Conservation (phyloP, 306 rosid species). For the Leucaena leucocephala region DNA sequence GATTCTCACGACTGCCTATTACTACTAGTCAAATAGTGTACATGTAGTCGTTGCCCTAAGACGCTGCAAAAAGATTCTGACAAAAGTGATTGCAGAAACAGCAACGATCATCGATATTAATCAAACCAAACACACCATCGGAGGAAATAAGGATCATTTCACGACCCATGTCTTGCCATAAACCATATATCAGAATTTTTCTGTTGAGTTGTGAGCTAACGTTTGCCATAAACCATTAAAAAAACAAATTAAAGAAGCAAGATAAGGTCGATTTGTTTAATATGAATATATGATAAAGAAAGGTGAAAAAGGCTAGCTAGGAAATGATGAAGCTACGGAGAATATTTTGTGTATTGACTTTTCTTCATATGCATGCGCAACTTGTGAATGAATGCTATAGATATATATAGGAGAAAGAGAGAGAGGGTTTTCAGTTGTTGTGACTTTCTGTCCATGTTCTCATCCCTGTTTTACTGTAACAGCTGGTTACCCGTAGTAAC, state of each 20-base stretch:
- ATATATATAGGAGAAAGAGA: neutral
- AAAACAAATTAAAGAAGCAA: neutral
- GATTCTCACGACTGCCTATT: conserved; percentile 30
- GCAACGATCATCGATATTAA: conserved; percentile 22
- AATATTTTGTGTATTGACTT: conserved; percentile 5
- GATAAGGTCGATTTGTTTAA: neutral
- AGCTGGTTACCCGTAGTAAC: conserved; percentile 34
- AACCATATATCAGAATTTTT: neutral
- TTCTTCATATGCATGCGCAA: conserved; percentile 31
- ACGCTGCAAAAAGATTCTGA: conserved; percentile 32
- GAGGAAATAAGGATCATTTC: conserved; percentile 49
- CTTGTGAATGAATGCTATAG: neutral
- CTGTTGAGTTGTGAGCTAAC: neutral
- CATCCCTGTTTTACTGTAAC: neutral
- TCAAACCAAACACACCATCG: conserved; percentile 33
- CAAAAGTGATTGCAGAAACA: conserved; percentile 46
- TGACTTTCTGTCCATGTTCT: neutral
- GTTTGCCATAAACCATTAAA: neutral
- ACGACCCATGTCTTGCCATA: neutral
- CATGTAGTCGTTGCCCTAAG: no score
- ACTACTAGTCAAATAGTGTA: conserved; percentile 39
- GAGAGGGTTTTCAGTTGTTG: neutral
- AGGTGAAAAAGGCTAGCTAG: neutral
- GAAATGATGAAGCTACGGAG: conserved; percentile 17
- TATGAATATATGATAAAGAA: neutral